Conservation (phyloP, 23 red algal species). For the Gracilaria caudata region DNA sequence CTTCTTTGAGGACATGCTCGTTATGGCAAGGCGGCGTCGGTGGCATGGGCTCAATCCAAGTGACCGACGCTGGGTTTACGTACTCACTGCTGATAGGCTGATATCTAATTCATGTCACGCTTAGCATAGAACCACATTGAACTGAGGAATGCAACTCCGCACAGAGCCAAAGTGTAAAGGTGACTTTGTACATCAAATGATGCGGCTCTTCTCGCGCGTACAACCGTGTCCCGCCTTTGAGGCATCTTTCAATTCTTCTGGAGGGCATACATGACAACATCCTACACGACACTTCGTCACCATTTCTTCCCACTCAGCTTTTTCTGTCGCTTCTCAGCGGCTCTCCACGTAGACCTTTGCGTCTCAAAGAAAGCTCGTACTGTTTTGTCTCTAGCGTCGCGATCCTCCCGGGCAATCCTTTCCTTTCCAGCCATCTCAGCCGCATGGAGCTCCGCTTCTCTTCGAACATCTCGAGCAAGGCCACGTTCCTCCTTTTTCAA, state of each 20-base stretch:
- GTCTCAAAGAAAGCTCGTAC: slow-evolving; percentile 49
- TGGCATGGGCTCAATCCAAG: background rate
- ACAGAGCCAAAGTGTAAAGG: background rate
- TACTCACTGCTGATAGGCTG: background rate
- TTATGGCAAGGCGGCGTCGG: background rate
- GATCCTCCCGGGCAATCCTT: slow-evolving; percentile 8
- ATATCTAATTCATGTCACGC: background rate
- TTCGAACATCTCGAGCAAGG: slow-evolving; percentile 42
- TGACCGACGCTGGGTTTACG: background rate
- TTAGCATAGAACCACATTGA: background rate
- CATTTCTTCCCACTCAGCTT: slow-evolving; percentile 63
- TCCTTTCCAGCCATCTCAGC: slow-evolving; percentile 14
- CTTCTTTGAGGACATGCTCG: background rate
- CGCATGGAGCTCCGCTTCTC: slow-evolving; percentile 18
- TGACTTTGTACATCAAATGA: slow-evolving; percentile 3
- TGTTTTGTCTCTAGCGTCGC: slow-evolving; percentile 43
- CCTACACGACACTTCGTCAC: background rate
- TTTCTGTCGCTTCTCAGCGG: slow-evolving; percentile 61
- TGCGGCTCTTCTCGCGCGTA: background rate
- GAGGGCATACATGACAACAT: background rate
- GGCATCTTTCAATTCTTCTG: no score
- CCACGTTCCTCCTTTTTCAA: slow-evolving; percentile 66
- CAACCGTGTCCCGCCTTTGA: background rate
- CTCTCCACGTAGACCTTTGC: slow-evolving; percentile 56
- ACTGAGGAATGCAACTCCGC: background rate